A percentile compares a stretch with the other conserved stretches of the same genome.
These are phyloP conservation scores for Aegilops longissima DNA, from an alignment of 176 grass and related monocot species.

Conservation along the genomic window DNA sequence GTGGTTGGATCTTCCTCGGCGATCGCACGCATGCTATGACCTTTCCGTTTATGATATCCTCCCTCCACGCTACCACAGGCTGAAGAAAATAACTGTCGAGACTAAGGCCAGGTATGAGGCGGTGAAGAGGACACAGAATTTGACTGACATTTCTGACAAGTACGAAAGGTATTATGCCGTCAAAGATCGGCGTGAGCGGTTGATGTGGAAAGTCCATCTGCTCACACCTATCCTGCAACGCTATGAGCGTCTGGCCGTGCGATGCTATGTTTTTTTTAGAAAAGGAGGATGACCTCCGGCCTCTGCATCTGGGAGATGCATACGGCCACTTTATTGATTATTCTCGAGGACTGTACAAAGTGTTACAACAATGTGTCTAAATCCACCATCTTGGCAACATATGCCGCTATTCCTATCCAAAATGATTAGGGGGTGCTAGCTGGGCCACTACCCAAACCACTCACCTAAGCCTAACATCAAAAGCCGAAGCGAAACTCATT, in stretches of 20 bases:
- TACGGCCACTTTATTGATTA: no score
- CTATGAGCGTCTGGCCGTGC: conserved; percentile 1
- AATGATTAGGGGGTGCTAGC: no score
- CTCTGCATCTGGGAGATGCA: no score
- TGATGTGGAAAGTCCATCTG: background rate
- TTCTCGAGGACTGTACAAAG: no score
- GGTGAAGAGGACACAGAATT: background rate
- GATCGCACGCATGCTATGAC: background rate
- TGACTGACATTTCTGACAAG: background rate
- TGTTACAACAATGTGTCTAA: no score
- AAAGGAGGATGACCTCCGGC: no score
- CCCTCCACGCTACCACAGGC: background rate
- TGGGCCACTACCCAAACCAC: no score
- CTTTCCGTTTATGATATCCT: conserved; percentile 5
- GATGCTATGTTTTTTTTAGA: background rate
- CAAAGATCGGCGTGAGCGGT: background rate
- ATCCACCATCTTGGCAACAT: no score
- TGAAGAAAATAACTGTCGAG: background rate
- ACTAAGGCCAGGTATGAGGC: background rate
- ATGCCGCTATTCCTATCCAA: no score
- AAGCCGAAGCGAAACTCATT: no score
- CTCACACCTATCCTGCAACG: background rate
- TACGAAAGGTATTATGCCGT: background rate
- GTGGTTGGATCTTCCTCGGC: conserved; percentile 20
- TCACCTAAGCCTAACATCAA: no score